Conservation (phyloP, 306 rosid genomes). For the Rosa rugosa region DNA sequence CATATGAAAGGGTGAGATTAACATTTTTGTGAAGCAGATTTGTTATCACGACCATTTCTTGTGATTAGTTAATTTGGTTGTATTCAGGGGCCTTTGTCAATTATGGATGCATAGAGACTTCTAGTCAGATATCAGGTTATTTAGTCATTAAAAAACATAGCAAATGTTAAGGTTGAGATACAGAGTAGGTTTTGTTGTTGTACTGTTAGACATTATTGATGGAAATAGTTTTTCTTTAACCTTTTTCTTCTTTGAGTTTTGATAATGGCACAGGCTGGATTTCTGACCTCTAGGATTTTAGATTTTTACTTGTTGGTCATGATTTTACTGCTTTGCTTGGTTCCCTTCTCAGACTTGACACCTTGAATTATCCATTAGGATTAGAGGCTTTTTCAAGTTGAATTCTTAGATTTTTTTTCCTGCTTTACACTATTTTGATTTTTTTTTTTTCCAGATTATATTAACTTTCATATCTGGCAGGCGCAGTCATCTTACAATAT, state of each 20-base stretch:
- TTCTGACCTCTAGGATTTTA: background rate
- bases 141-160: background rate
- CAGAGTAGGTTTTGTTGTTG: background rate
- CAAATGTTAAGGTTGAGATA: background rate
- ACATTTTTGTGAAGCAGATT: background rate
- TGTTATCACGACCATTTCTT: background rate
- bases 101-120: background rate
- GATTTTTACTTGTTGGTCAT: background rate
- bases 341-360: background rate
- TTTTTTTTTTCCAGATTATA: slow-evolving; percentile 20
- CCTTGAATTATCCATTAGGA: background rate
- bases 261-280: background rate
- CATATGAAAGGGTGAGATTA: slow-evolving; percentile 75
- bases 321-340: background rate
- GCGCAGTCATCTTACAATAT: slow-evolving; percentile 73
- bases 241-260: slow-evolving; percentile 4
- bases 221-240: background rate
- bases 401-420: slow-evolving; percentile 4
- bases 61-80: background rate
- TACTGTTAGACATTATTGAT: background rate
- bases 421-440: slow-evolving; percentile 8
- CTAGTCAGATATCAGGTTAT: background rate
- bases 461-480: slow-evolving; percentile 48
- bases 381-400: background rate
- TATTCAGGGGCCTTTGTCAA: background rate